Base-by-base conservation (phyloP, 768 basidiomycete genomes). In the Cystofilobasidium ferigula region DNA sequence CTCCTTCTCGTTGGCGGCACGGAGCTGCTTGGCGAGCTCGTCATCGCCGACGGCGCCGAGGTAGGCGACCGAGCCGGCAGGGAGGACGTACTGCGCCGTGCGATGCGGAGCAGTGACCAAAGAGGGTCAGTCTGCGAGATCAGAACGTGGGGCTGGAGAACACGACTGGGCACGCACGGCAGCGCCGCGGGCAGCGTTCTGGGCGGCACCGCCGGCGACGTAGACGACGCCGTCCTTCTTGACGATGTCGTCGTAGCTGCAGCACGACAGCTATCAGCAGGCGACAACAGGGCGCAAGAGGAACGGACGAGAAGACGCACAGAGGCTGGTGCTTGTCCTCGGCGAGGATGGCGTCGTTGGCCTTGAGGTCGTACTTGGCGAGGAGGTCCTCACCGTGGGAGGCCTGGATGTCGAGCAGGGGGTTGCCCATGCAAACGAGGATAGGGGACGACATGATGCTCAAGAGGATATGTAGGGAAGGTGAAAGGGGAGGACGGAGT, bases 331-430 rank as follows among this genome's bases (percentile, higher is more conserved):
- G 94, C 77, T 90, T 87, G 67, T 86, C 86, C 70, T 86, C 86
- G 1, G 93, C 94, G 64, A 99, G 82, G 76, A 97, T 92, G 54
- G 95, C 94, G 76, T 99, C 89, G 80, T 99, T 93, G 62, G 91
- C 81, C 74, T 89, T 89, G 72, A 99, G 83, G 67, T 78, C 82
- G 74, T 98, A 99, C 77, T 95, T 97, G 73, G 86, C 79, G 64
- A 98, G 80, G 47, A 97, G 82, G 36, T 80, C 80, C 74, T 93
- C 89, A 58, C 88, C 90, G 69, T 89, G 81, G 36, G 70, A 67
- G 69, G 79, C 83, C 78, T 94, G 92, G 79, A 99, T 87, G 76
- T 99, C 93, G 62, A 77, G 76, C 74, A 98, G 81, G 72, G 94
- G 94, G 78, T 97, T 97, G 48, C 94, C 94, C 78, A 98, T 79